Evolutionary conservation across 1,139 yeast genomes (phyloP).

Genomic region (Groenewaldozyma auringiensis): DNA sequence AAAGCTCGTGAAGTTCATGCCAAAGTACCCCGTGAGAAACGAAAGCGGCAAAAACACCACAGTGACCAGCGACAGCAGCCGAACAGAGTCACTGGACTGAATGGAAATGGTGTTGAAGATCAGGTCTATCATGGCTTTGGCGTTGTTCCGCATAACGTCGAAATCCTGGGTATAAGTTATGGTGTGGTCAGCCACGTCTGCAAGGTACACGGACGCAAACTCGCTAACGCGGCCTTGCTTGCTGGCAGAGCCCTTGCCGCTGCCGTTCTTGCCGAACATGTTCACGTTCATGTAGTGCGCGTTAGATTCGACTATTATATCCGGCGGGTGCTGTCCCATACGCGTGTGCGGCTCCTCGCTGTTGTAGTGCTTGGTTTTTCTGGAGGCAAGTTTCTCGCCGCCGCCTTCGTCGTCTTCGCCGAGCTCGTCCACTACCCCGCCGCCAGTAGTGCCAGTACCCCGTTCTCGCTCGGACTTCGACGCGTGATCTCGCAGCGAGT

Average conservation of each 20-base stretch:
- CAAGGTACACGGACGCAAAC: constrained; percentile 38
- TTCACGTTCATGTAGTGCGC: background rate
- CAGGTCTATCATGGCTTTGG: constrained; percentile 42
- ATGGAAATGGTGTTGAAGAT: constrained; percentile 48
- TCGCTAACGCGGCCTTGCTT: constrained; percentile 26
- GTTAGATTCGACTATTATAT: background rate
- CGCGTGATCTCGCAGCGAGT: constrained; percentile 38
- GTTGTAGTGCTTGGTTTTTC: background rate
- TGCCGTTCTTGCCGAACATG: background rate
- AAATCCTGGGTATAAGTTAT: constrained; percentile 43
- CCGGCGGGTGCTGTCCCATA: background rate
- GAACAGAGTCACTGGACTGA: constrained; percentile 45
- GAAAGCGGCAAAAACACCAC: constrained; percentile 48
- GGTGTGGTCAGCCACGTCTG: constrained; percentile 49
- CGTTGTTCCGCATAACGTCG: constrained; percentile 43
- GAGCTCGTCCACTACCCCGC: background rate
- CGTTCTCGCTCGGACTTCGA: constrained; percentile 5
- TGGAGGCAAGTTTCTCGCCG: background rate
- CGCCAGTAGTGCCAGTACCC: background rate
- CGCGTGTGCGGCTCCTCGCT: background rate
- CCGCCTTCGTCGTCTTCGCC: constrained; percentile 1
- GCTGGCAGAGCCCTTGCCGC: background rate
- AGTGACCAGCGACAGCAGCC: constrained; percentile 43
- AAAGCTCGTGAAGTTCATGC: constrained; percentile 49
- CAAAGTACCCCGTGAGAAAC: constrained; percentile 51